Evolutionary conservation across 1,284 basidiomycete genomes (phyloP).

Genomic region (Laetiporus sulphureus): DNA sequence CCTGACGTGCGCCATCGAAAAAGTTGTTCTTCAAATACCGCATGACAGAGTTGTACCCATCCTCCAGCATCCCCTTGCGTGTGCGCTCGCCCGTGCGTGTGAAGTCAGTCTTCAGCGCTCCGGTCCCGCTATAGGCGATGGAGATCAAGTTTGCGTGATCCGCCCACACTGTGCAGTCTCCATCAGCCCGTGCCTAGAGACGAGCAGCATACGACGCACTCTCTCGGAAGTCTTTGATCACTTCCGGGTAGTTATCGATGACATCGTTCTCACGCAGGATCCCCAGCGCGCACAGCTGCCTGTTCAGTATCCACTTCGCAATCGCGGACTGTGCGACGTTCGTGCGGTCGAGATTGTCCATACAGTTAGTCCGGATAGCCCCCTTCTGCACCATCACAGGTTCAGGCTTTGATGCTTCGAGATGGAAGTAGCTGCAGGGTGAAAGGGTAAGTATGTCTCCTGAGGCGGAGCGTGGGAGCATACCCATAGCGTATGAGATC

Average conservation of each 20-base stretch:
- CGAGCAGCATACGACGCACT: conserved; percentile 42
- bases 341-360: conserved; percentile 96
- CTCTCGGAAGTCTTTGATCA: conserved; percentile 84
- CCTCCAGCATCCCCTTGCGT: conserved; percentile 73
- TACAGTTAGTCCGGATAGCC: conserved; percentile 80
- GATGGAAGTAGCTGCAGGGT: conserved; percentile 66
- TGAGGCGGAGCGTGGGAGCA: too few species aligned
- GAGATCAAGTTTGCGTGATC: conserved; percentile 94
- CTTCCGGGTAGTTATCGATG: conserved; percentile 73
- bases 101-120: conserved; percentile 96
- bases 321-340: conserved; percentile 93
- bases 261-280: conserved; percentile 64
- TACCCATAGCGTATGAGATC: conserved; percentile 73
- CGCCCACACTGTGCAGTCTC: conserved; percentile 80
- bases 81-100: conserved; percentile 91
- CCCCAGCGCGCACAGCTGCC: conserved; percentile 71
- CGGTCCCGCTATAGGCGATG: conserved; percentile 91
- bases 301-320: conserved; percentile 78
- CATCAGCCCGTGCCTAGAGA: not conserved
- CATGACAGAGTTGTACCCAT: conserved; percentile 82
- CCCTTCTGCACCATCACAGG: conserved; percentile 58
- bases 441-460: not conserved
- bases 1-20: conserved; percentile 91
- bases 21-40: conserved; percentile 97
- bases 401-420: conserved; percentile 38